Evolutionary conservation across 2,329 filamentous ascomycete genomes (phyloP).

Genomic region (Penicillium concentricum): DNA sequence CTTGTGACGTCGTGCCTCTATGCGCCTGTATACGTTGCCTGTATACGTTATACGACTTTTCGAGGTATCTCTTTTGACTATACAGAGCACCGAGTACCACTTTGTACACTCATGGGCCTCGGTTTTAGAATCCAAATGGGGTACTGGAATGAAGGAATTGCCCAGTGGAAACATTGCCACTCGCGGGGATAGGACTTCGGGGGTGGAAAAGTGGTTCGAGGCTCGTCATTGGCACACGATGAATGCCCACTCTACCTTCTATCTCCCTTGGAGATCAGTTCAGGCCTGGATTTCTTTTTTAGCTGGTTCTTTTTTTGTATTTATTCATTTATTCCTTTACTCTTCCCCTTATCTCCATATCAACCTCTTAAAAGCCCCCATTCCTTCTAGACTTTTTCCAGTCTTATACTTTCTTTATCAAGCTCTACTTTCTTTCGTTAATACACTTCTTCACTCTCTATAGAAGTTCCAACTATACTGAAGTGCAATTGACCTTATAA

Average conservation of each 20-base stretch:
- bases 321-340: slow-evolving; percentile 8
- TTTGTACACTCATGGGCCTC: not conserved
- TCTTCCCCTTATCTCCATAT: slow-evolving; percentile 21
- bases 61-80: not conserved
- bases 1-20: slow-evolving; percentile 22
- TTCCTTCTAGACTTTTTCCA: slow-evolving; percentile 26
- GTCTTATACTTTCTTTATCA: slow-evolving; percentile 22
- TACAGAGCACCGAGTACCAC: too few species aligned
- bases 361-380: slow-evolving; percentile 10
- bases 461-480: not conserved
- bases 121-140: not conserved
- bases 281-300: slow-evolving; percentile 6
- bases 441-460: slow-evolving; percentile 1
- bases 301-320: slow-evolving; percentile 10
- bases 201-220: slow-evolving; percentile 6
- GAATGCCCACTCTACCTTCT: slow-evolving; percentile 23
- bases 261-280: slow-evolving; percentile 12
- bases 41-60: not conserved
- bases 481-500: slow-evolving; percentile 4
- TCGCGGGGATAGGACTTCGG: slow-evolving; percentile 13
- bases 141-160: slow-evolving; percentile 2
- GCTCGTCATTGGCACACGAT: slow-evolving; percentile 17
- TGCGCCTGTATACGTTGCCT: not conserved
- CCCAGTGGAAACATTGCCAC: slow-evolving; percentile 18
- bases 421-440: slow-evolving; percentile 5